Evolutionary conservation across 2,329 filamentous ascomycete species (phyloP).

Genomic region (Diaporthe amygdali): DNA sequence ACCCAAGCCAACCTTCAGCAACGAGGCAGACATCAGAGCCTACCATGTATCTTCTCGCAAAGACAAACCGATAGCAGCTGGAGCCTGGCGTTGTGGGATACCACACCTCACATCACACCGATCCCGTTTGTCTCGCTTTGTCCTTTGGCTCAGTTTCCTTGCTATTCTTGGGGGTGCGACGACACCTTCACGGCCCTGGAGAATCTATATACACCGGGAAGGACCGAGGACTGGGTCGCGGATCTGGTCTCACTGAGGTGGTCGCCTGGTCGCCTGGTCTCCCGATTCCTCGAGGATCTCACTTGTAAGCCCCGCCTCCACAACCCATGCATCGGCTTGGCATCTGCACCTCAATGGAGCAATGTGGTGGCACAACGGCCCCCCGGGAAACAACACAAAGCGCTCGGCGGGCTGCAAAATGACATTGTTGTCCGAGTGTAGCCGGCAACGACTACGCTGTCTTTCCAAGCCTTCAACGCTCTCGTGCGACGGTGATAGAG

Average conservation of each 20-base stretch:
- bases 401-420: not conserved
- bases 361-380: slow-evolving; percentile 12
- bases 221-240: slow-evolving; percentile 7
- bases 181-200: not conserved
- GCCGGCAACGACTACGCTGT: not conserved
- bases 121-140: not conserved
- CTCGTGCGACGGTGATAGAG: not conserved
- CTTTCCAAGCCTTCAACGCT: not conserved
- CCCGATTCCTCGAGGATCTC: slow-evolving; percentile 4
- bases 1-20: not conserved
- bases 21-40: not conserved
- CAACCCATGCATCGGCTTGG: not conserved
- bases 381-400: not conserved
- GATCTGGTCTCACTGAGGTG: not conserved
- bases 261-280: not conserved
- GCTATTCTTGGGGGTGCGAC: not conserved
- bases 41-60: not conserved
- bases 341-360: not conserved
- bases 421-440: not conserved
- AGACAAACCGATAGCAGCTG: not conserved
- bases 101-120: not conserved
- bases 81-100: not conserved
- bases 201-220: slow-evolving; percentile 13
- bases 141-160: not conserved
- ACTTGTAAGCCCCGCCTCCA: slow-evolving; percentile 18